phyloP scores from a whole-genome alignment of 805 yeast genomes.

The Alloascoidea africana region DNA sequence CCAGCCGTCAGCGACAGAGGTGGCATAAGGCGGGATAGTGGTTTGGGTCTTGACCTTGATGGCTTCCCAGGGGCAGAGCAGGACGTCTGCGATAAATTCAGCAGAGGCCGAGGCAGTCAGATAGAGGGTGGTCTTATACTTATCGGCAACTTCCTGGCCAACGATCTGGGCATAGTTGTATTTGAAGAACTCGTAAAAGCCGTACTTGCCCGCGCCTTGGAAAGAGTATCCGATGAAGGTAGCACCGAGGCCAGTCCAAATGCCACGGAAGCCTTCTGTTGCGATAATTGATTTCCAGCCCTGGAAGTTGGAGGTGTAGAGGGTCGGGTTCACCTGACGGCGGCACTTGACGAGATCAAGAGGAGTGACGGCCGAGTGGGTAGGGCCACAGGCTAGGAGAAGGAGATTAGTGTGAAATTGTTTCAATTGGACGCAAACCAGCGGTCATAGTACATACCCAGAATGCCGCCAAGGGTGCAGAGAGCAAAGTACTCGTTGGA shows the following conservation, averaged over 20 bases:
- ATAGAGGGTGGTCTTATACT: slow-evolving; percentile 48
- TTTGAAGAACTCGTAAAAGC: slow-evolving; percentile 72
- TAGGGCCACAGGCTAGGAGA: slow-evolving; percentile 81
- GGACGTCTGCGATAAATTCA: slow-evolving; percentile 69
- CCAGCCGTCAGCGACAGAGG: slow-evolving; percentile 42
- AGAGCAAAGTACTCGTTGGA: slow-evolving; percentile 52
- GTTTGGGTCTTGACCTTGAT: slow-evolving; percentile 86
- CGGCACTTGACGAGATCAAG: slow-evolving; percentile 85
- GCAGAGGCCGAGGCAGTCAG: slow-evolving; percentile 71
- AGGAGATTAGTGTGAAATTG: slow-evolving; percentile 2
- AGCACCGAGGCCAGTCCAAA: slow-evolving; percentile 69
- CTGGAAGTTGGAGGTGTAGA: slow-evolving; percentile 51
- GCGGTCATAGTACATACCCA: slow-evolving; percentile 15
- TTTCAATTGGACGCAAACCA: background rate
- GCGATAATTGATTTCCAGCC: slow-evolving; percentile 56
- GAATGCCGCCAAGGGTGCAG: slow-evolving; percentile 63
- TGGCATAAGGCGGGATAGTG: slow-evolving; percentile 64
- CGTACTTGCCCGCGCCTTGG: slow-evolving; percentile 85
- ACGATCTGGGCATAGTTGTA: slow-evolving; percentile 41
- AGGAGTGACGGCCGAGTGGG: slow-evolving; percentile 89
- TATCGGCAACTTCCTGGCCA: slow-evolving; percentile 35
- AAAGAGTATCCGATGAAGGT: slow-evolving; percentile 72
- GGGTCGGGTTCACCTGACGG: slow-evolving; percentile 52
- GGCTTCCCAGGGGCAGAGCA: slow-evolving; percentile 74
- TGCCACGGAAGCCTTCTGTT: slow-evolving; percentile 46